A percentile compares a stretch with the other conserved stretches of the same genome.
phyloP scores from a whole-genome alignment of 75 land plant species.

The Cupressus sempervirens region DNA sequence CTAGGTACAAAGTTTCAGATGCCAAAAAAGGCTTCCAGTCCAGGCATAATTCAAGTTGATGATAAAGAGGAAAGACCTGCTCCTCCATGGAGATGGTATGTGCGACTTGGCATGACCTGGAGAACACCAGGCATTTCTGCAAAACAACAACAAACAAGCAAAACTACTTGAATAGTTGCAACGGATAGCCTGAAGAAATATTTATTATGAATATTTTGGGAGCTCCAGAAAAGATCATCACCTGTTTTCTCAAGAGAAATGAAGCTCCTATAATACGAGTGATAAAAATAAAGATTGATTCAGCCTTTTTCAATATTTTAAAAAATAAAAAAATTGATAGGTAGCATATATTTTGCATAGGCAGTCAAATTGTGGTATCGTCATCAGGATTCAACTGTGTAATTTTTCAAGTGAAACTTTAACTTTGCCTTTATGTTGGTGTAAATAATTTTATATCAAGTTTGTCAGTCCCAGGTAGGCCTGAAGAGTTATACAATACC shows the following conservation, averaged over 20 bases:
- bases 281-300: not conserved
- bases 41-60: not conserved
- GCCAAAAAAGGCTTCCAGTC: not conserved
- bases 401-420: no score
- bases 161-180: not conserved
- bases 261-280: not conserved
- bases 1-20: not conserved
- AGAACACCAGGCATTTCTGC: conserved; percentile 34
- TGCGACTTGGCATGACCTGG: conserved; percentile 19
- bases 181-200: not conserved
- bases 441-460: not conserved
- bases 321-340: no score
- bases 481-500: not conserved
- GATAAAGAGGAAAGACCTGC: not conserved
- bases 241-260: not conserved
- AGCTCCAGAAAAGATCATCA: not conserved
- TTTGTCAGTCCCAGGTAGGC: no score
- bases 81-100: conserved; percentile 1
- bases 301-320: no score
- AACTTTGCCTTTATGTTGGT: not conserved
- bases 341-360: no score
- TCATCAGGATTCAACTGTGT: no score
- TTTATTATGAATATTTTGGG: not conserved
- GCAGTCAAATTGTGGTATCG: no score
- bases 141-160: not conserved